Conservation (phyloP, 805 yeast genomes). For the Lipomyces kockii region DNA sequence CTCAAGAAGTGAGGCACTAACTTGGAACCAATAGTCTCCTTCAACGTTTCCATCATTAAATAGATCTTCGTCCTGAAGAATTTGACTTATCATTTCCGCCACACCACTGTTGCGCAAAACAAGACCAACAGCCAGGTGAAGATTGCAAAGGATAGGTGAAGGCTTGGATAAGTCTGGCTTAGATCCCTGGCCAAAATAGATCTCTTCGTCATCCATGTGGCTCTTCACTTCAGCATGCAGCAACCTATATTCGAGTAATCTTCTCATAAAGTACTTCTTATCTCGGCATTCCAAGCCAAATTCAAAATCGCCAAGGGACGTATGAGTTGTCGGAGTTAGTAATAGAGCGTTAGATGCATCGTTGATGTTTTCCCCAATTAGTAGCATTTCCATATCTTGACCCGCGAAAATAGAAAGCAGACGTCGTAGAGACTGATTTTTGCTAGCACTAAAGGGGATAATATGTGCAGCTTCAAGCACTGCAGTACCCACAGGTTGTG, state of each 20-base stretch:
- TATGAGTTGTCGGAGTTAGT: not conserved
- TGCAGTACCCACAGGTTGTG: not conserved
- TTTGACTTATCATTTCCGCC: not conserved
- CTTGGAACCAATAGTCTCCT: not conserved
- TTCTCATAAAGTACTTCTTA: not conserved
- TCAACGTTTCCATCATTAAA: not conserved
- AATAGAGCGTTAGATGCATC: not conserved
- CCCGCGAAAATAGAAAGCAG: not conserved
- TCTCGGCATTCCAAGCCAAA: not conserved
- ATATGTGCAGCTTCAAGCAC: not conserved
- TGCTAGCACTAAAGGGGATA: not conserved
- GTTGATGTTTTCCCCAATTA: slow-evolving; percentile 2
- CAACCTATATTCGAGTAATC: not conserved
- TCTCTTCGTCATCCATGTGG: not conserved
- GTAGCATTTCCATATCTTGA: not conserved
- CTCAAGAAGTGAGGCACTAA: slow-evolving; percentile 3
- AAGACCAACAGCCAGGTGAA: slow-evolving; percentile 1
- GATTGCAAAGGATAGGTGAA: not conserved
- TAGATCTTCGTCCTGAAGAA: not conserved
- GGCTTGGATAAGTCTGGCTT: not conserved
- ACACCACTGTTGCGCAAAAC: not conserved
- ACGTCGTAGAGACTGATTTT: not conserved
- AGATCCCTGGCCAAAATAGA: not conserved
- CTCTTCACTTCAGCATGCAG: not conserved
- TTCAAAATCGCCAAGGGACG: not conserved